These are phyloP conservation scores for Acrocalymma vagum DNA, from an alignment of 2,329 filamentous ascomycete species.

Conservation along the genomic window DNA sequence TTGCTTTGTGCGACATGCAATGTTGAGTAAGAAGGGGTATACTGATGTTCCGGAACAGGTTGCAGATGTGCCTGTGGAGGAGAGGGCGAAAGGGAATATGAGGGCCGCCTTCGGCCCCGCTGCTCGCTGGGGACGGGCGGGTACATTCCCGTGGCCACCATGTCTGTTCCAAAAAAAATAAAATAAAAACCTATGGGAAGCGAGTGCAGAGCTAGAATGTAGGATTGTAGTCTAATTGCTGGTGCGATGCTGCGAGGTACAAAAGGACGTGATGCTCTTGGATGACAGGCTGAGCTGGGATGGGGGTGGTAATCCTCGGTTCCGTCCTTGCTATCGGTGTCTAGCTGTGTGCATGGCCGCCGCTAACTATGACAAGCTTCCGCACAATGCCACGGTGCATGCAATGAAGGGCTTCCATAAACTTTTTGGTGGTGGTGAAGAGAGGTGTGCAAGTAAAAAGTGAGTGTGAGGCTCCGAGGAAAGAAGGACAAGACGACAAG, in stretches of 20 bases:
- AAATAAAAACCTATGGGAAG: neutral
- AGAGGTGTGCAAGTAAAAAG: too few species aligned
- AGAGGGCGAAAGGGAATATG: constrained; percentile 7
- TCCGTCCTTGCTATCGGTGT: too few species aligned
- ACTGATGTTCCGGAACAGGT: constrained; percentile 21
- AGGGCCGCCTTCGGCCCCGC: constrained; percentile 5
- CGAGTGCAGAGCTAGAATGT: neutral
- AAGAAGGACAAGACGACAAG: too few species aligned
- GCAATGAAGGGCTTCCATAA: too few species aligned
- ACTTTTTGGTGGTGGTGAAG: too few species aligned
- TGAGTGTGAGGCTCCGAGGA: too few species aligned
- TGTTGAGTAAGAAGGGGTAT: constrained; percentile 14
- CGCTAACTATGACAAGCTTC: too few species aligned
- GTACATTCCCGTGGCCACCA: constrained; percentile 11
- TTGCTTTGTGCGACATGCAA: constrained; percentile 6
- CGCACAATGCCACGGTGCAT: too few species aligned
- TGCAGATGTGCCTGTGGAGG: constrained; percentile 6
- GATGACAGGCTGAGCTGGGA: too few species aligned
- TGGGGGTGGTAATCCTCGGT: too few species aligned
- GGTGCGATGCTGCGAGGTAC: neutral
- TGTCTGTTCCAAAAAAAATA: constrained; percentile 8
- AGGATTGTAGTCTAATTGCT: neutral
- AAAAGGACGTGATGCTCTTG: too few species aligned
- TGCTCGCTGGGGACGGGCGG: constrained; percentile 8
- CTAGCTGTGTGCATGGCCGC: too few species aligned